phyloP scores from a whole-genome alignment of 495 filamentous ascomycete species.

The Tuber magnatum region DNA sequence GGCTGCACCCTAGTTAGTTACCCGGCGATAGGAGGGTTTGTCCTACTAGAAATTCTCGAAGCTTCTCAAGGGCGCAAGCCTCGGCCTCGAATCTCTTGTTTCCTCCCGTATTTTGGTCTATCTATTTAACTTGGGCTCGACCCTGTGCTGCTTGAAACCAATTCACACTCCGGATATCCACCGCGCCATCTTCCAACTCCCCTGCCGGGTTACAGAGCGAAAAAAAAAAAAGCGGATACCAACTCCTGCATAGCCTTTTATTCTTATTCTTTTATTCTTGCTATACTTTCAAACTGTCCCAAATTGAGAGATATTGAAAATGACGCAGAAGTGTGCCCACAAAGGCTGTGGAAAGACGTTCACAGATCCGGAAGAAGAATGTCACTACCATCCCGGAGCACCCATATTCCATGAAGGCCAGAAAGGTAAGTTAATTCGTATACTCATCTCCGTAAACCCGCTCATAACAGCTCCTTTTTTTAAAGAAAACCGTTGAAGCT shows the following conservation, averaged over 20 bases:
- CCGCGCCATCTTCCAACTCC: not conserved
- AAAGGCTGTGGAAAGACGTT: slow-evolving; percentile 89
- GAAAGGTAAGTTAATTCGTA: slow-evolving; percentile 63
- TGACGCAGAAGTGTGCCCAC: slow-evolving; percentile 90
- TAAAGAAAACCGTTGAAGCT: slow-evolving; percentile 13
- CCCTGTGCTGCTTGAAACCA: slow-evolving; percentile 6
- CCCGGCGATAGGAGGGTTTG: not conserved
- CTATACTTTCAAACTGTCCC: not conserved
- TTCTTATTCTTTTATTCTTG: not conserved
- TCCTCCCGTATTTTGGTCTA: not conserved
- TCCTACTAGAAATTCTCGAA: slow-evolving; percentile 18
- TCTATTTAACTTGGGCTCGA: not conserved
- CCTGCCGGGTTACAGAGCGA: not conserved
- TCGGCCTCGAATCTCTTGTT: not conserved
- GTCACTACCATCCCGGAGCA: slow-evolving; percentile 86
- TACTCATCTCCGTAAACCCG: not conserved
- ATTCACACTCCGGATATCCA: slow-evolving; percentile 4
- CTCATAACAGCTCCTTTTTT: not conserved
- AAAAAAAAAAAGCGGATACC: slow-evolving; percentile 4
- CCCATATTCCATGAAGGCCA: slow-evolving; percentile 97
- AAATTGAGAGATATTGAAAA: slow-evolving; percentile 40
- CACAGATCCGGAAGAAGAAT: slow-evolving; percentile 74
- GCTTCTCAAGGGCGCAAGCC: slow-evolving; percentile 12
- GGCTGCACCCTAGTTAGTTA: not conserved
- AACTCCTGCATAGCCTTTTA: not conserved